These are phyloP conservation scores for Pythium sukuiense DNA, from an alignment of 352 stramenopile species.

Conservation along the genomic window DNA sequence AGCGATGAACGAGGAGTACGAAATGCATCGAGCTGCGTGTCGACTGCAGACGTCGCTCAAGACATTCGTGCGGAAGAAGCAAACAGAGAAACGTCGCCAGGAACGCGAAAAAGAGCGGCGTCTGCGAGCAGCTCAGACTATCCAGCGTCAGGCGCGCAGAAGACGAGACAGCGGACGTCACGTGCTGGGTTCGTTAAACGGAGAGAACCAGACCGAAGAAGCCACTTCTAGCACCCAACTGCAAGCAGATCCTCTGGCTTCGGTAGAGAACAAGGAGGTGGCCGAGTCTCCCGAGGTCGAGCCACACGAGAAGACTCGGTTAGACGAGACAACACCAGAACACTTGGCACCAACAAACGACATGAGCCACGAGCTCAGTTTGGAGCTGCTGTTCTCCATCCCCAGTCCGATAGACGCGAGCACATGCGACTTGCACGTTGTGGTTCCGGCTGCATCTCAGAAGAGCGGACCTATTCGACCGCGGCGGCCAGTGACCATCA, in stretches of 20 bases:
- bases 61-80: constrained; percentile 22
- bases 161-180: constrained; percentile 5
- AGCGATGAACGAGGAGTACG: constrained; percentile 11
- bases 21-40: constrained; percentile 31
- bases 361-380: constrained; percentile 41
- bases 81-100: constrained; percentile 14
- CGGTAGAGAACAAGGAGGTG: not conserved
- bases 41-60: constrained; percentile 35
- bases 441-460: not conserved
- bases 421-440: too few species aligned
- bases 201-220: not conserved
- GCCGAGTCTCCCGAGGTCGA: not conserved
- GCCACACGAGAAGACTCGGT: not conserved
- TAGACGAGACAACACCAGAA: not conserved
- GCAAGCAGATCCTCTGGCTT: not conserved
- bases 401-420: constrained; percentile 6
- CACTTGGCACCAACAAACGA: constrained; percentile 4
- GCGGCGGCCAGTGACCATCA: constrained; percentile 17
- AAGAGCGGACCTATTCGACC: not conserved
- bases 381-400: constrained; percentile 61
- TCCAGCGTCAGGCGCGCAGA: constrained; percentile 51
- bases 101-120: constrained; percentile 33
- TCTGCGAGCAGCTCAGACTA: constrained; percentile 38
- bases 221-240: not conserved
- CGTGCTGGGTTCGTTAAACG: constrained; percentile 6